Evolutionary conservation across 495 filamentous ascomycete species (phyloP), one percentile per base, ranked within the genome.

Genomic region (Rhypophila decipiens): DNA sequence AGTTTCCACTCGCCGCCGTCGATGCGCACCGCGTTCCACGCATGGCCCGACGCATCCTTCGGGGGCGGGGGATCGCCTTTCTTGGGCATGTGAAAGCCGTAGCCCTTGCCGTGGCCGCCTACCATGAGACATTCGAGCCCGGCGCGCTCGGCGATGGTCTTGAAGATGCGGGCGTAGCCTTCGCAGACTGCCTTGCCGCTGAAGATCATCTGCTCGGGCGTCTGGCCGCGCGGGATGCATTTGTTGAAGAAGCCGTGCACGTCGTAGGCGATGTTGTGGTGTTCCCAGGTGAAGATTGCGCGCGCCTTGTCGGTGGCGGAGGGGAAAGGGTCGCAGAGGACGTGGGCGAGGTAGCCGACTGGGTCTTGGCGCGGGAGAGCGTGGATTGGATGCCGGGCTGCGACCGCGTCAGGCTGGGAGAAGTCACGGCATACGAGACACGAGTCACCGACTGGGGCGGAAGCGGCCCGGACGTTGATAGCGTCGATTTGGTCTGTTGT

Each of bases 251-350:
- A 93, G 35, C 79, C 73, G 29, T 79, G 67, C 4, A 77, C 73
- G 63, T 98, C 86, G 66, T 98, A 98, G 38, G 71, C 70, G 49
- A 98, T 80, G 57, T 96, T 97, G 65, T 98, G 84, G 64, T 97
- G 93, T 39, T 88, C 76, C 93, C 90, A 98, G 7, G 88, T 87
- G 64, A 98, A 98, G 48, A 98, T 85, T 8, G 76, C 85, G 13
- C 93, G 79, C 10, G 93, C 90, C 66, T 95, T 95, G 62, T 97
- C 93, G 2, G 90, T 95, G 0, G 64, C 53, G 2, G 86, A 93
- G 5, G 79, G 65, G 61, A 96, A 96, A 2, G 88, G 88, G 7
- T 73, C 63, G 40, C 87, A 91, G 20, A 97, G 77, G 43, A 84
- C 79, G 33, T 76, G 68, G 0, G 90, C 88, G 12, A 98, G 78